Evolutionary conservation across 1,284 basidiomycete species (phyloP).

Genomic region (Ceratobasidium sp.): DNA sequence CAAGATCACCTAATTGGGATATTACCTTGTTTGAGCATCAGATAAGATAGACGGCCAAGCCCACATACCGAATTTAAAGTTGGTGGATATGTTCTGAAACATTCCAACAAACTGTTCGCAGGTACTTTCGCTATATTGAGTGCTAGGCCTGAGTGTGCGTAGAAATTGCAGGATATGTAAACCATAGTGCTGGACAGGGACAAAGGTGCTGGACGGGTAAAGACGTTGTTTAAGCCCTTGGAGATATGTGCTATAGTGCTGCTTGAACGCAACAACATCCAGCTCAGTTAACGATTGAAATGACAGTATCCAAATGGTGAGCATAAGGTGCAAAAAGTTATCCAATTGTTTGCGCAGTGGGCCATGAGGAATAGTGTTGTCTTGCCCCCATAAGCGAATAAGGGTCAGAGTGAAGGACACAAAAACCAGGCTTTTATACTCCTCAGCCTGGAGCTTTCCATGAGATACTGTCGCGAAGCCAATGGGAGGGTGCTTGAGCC

Average conservation of each 20-base stretch:
- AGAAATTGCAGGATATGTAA: conserved; percentile 36
- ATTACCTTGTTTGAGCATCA: too few relatives aligned
- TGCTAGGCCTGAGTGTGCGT: conserved; percentile 21
- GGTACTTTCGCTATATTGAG: conserved; percentile 16
- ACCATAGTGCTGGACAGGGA: conserved; percentile 26
- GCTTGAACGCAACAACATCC: conserved; percentile 2
- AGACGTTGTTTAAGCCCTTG: neutral
- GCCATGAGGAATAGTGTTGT: neutral
- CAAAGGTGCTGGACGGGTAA: conserved; percentile 6
- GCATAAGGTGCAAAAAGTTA: conserved; percentile 24
- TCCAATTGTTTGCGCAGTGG: neutral
- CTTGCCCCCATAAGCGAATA: conserved; percentile 29
- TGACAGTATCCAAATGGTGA: conserved; percentile 18
- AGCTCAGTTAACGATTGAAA: neutral
- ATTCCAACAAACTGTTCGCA: conserved; percentile 38
- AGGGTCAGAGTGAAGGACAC: conserved; percentile 43
- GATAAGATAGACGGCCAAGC: too few relatives aligned
- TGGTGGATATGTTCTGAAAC: conserved; percentile 26
- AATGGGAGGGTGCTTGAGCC: conserved; percentile 32
- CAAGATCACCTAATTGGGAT: conserved; percentile 13
- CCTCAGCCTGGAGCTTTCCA: conserved; percentile 44
- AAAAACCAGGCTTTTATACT: conserved; percentile 42
- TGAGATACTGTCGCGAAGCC: conserved; percentile 31
- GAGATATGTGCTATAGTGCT: conserved; percentile 7
- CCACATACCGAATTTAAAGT: conserved; percentile 30